Evolutionary conservation across 106 monocot species (phyloP).

Genomic region (Hemerocallis citrina): DNA sequence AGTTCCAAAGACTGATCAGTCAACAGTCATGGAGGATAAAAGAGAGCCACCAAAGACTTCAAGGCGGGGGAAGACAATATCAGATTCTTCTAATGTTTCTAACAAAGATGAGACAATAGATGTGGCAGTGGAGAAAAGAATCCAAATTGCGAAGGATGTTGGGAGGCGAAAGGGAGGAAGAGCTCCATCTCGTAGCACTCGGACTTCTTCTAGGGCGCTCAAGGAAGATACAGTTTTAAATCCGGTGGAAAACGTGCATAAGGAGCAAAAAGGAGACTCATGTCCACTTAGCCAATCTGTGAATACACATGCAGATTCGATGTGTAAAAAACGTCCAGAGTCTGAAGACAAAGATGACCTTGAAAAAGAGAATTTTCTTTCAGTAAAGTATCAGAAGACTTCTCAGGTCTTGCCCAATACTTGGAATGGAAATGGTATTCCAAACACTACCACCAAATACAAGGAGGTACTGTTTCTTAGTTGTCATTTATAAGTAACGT

Average conservation of each 20-base stretch:
- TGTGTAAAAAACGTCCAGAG: not conserved
- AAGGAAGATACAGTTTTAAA: no score
- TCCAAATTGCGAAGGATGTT: not conserved
- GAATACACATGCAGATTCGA: not conserved
- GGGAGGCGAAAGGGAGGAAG: slow-evolving; percentile 2
- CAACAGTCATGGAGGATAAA: slow-evolving; percentile 4
- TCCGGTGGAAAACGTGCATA: not conserved
- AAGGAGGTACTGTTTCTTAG: slow-evolving; percentile 47
- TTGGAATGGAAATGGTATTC: slow-evolving; percentile 97
- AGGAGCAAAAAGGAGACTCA: not conserved
- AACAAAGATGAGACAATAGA: slow-evolving; percentile 2
- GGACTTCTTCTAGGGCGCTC: no score
- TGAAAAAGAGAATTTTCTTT: no score
- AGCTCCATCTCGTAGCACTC: not conserved
- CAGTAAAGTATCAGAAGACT: not conserved
- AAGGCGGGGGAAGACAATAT: slow-evolving; percentile 14
- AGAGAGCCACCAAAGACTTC: slow-evolving; percentile 6
- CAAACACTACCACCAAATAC: slow-evolving; percentile 93
- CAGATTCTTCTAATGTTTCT: slow-evolving; percentile 6
- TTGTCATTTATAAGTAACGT: not conserved
- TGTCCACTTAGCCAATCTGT: not conserved
- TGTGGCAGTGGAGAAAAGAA: not conserved
- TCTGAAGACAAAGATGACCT: slow-evolving; percentile 3
- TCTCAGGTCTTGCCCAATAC: slow-evolving; percentile 29
- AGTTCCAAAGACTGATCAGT: slow-evolving; percentile 5